Base-by-base conservation (phyloP, 352 stramenopile species). In the Globisporangium acanthophoron region DNA sequence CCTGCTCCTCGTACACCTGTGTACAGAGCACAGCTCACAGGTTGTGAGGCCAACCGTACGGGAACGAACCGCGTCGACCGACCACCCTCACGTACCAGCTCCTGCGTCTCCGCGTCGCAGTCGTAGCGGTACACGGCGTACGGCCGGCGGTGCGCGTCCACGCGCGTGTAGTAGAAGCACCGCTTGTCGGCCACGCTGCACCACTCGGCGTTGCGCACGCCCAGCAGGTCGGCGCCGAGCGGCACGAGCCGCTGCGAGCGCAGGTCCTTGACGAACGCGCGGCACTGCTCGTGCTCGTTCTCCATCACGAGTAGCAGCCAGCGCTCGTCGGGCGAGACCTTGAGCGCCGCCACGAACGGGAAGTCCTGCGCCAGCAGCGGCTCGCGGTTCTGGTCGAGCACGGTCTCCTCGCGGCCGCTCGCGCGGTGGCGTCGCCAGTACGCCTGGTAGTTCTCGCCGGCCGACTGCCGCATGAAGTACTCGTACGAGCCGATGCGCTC, bases 181-280 rank as follows among this genome's bases (percentile, higher is more conserved):
- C n/a, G 56, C 37, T n/a, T 40, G 5, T 59, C 56, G 35, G 57
- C 43, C 29, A 61, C 37, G 15, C 41, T 64, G 67, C 51, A 50
- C 85, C 85, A 94, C 59, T 94, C 85, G 33, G 87, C 74, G 46
- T 90, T 94, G 58, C 85, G 85, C 9, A 92, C 62, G 21, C 71
- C 59, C 0, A 64, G 54, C 15, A 88, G 53, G 6, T 76, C 56
- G 3, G 62, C 37, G 43, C 43, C 20, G 24, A 90, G 59, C 21
- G 63, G 39, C 20, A 67, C 48, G 53, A 88, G 61, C 9, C 62
- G 61, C 31, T 67, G 56, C 1, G 62, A 65, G 11, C 56, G 31
- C 7, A 89, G 29, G 15, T 88, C 67, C 24, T 70, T 73, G 6
- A 88, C 45, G 52, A 88, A 61, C 9, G 66, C 70, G 33, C 65